Evolutionary conservation across 345 rosid genomes (phyloP).

Genomic region (Bruguiera sexangula): DNA sequence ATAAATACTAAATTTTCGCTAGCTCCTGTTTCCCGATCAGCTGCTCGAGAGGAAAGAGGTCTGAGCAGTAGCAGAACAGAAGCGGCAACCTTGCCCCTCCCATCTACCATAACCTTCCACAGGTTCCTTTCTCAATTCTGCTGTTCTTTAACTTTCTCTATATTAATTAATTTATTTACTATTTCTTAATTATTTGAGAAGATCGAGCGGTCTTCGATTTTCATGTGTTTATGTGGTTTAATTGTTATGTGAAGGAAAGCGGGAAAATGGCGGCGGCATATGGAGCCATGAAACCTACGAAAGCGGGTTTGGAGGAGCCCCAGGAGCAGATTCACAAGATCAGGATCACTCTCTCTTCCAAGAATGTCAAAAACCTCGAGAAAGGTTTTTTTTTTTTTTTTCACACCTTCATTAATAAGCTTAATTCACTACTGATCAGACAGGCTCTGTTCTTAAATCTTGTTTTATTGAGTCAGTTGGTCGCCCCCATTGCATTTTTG

Average conservation of each 20-base stretch:
- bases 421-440: not conserved
- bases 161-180: too few relatives aligned
- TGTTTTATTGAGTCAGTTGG: not conserved
- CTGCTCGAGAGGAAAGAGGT: not conserved
- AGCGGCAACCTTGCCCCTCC: not conserved
- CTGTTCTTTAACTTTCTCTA: too few relatives aligned
- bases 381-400: constrained; percentile 35
- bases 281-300: constrained; percentile 33
- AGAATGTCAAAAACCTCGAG: constrained; percentile 68
- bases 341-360: constrained; percentile 73
- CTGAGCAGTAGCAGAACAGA: not conserved
- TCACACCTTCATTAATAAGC: not conserved
- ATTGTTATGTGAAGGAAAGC: not conserved
- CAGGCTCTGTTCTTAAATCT: not conserved
- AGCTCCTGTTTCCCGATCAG: too few relatives aligned
- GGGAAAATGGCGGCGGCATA: constrained; percentile 21
- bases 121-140: too few relatives aligned
- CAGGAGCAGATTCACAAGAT: constrained; percentile 68
- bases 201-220: not conserved
- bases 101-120: not conserved
- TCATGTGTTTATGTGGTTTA: not conserved
- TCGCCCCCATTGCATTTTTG: too few relatives aligned
- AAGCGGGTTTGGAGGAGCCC: constrained; percentile 62
- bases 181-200: too few relatives aligned
- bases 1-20: not conserved